These are phyloP conservation scores for Stephanodiscus minutulus DNA, from an alignment of 108 stramenopile genomes.

Conservation along the genomic window DNA sequence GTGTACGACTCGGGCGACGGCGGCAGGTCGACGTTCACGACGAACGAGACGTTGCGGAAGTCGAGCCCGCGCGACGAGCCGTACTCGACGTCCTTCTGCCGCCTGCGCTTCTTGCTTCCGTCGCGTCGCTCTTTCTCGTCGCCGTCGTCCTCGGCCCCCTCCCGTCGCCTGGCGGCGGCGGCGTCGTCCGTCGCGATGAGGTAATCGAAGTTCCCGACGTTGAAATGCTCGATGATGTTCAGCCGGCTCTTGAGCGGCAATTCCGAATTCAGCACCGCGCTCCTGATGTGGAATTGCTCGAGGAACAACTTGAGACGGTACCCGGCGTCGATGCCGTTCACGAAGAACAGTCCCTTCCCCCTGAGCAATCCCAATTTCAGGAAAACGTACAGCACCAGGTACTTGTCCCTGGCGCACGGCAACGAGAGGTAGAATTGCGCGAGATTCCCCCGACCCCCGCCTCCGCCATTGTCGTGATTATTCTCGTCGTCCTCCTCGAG, in stretches of 20 bases:
- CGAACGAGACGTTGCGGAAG: conserved; percentile 94
- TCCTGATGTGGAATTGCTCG: conserved; percentile 96
- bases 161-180: conserved; percentile 58
- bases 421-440: conserved; percentile 90
- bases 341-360: conserved; percentile 97
- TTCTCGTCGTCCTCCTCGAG: conserved; percentile 87
- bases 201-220: conserved; percentile 98
- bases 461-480: conserved; percentile 24
- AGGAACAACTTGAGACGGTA: conserved; percentile 97
- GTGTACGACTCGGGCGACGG: conserved; percentile 87
- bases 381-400: conserved; percentile 91
- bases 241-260: conserved; percentile 92
- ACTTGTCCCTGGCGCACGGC: conserved; percentile 81
- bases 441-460: conserved; percentile 60
- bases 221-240: conserved; percentile 96
- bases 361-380: conserved; percentile 91
- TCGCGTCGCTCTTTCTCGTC: conserved; percentile 46
- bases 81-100: conserved; percentile 74
- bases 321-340: conserved; percentile 90
- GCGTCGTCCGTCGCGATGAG: conserved; percentile 96
- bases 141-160: conserved; percentile 46
- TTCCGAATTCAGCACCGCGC: conserved; percentile 96
- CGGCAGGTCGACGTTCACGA: conserved; percentile 98
- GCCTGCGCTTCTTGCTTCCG: conserved; percentile 47
- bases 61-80: conserved; percentile 96